Evolutionary conservation across 2,329 filamentous ascomycete genomes (phyloP), one percentile per base, ranked within the genome.

Genomic region (Mycosphaerella sp.): DNA sequence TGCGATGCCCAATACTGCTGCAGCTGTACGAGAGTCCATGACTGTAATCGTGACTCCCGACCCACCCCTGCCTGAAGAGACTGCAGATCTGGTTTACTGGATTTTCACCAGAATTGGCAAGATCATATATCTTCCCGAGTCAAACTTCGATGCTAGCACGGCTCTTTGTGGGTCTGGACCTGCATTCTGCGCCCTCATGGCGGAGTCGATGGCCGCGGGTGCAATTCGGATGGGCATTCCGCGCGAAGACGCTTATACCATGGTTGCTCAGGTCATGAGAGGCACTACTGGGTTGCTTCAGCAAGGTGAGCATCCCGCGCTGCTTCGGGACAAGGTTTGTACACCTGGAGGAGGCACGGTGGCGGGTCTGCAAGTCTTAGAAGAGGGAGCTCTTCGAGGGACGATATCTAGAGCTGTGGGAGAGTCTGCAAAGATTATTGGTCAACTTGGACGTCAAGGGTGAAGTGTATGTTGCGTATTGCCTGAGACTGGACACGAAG

Each of bases 1-100:
- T 28, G 87, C 85, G 49, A 89, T 94, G 80, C 88, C 88, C 60
- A 94, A 94, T 73, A 90, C 86, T 0, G 87, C 88, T 9, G 83
- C 84, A 21, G 77, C 87, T 43, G 85, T 94, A 52, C 74, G 87
- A 41, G 84, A 94, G 69, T 84, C 80, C 60, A 93, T 93, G 86
- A 91, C 74, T 7, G 75, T 93, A 48, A 85, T 95, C 59, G 82
- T 81, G 42, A 81, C 77, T 1, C 75, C 77, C 6, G 74, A 73
- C 7, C 80, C 82, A 7, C 76, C 82, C 2, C 72, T 87, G 12
- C 73, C 77, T 4, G 64, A 74, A 1, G 70, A 74, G 14, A 76
- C 76, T 27, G 72, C 78, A 64, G 53, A 63, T 14, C 75, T 90
- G 9, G 78, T 89, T 14, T 82, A 79, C 27, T 89, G 85, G 82